Evolutionary conservation across 2,329 filamentous ascomycete species (phyloP).

Genomic region (Fusarium zealandicum): DNA sequence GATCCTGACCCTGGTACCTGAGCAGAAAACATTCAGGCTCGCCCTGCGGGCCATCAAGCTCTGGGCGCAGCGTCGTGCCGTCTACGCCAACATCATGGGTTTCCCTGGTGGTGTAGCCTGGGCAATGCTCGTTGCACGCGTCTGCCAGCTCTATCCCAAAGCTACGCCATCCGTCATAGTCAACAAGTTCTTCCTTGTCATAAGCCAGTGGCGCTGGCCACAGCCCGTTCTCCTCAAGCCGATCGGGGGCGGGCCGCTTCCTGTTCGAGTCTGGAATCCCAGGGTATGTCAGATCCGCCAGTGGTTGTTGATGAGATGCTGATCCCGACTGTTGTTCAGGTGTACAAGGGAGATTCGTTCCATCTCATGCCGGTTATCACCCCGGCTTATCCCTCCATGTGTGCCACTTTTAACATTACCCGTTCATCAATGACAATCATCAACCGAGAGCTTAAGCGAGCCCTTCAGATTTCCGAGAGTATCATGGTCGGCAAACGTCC

Average conservation of each 20-base stretch:
- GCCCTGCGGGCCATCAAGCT: constrained; percentile 93
- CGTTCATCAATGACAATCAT: constrained; percentile 86
- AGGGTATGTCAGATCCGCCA: constrained; percentile 59
- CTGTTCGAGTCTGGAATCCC: constrained; percentile 93
- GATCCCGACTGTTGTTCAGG: constrained; percentile 48
- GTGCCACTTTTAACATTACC: constrained; percentile 93
- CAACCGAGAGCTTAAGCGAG: constrained; percentile 80
- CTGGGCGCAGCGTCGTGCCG: constrained; percentile 90
- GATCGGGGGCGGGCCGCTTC: constrained; percentile 81
- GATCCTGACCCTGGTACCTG: constrained; percentile 86
- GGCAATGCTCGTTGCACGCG: constrained; percentile 95
- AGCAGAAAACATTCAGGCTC: constrained; percentile 86
- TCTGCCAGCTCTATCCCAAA: constrained; percentile 95
- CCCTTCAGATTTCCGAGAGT: constrained; percentile 76
- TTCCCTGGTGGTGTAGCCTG: constrained; percentile 97
- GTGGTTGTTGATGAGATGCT: not conserved
- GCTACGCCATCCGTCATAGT: constrained; percentile 89
- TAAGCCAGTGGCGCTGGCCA: constrained; percentile 92
- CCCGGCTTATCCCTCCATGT: constrained; percentile 97
- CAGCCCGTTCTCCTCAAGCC: constrained; percentile 89
- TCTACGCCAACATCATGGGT: constrained; percentile 95
- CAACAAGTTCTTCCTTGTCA: constrained; percentile 92
- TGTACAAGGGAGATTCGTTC: constrained; percentile 80
- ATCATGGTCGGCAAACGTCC: constrained; percentile 78
- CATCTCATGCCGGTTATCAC: constrained; percentile 99